phyloP scores from a whole-genome alignment of 1,284 basidiomycete genomes.

The Filobasidium uniguttulatum region DNA sequence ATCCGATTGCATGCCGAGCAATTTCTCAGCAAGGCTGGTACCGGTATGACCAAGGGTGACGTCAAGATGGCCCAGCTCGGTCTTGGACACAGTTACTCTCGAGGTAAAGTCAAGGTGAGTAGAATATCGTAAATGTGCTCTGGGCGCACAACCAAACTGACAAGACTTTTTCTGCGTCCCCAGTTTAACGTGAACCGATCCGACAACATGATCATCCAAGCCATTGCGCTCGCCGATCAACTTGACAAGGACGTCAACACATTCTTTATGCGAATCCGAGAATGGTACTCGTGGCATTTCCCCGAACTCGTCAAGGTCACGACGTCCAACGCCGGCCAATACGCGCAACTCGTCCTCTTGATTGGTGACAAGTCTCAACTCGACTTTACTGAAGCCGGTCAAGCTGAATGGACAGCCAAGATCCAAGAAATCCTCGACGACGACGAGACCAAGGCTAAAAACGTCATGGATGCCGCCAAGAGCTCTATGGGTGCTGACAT shows the following conservation, averaged over 20 bases:
- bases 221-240: constrained; percentile 94
- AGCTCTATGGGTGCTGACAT: constrained; percentile 93
- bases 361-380: constrained; percentile 68
- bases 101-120: constrained; percentile 76
- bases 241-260: constrained; percentile 99
- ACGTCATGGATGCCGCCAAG: constrained; percentile 84
- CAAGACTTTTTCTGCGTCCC: background rate
- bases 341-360: constrained; percentile 73
- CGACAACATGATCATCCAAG: constrained; percentile 99
- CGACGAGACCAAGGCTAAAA: constrained; percentile 75
- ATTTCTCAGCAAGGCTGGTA: constrained; percentile 50
- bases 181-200: constrained; percentile 96
- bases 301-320: constrained; percentile 92
- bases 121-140: background rate
- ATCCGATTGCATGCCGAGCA: constrained; percentile 85
- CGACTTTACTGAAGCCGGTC: constrained; percentile 44
- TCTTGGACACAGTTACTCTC: constrained; percentile 93
- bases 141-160: no score
- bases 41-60: constrained; percentile 77
- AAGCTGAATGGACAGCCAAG: constrained; percentile 64
- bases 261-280: constrained; percentile 93
- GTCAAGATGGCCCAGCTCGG: constrained; percentile 87
- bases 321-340: constrained; percentile 78
- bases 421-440: constrained; percentile 74
- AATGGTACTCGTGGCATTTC: constrained; percentile 99